phyloP scores from a whole-genome alignment of 805 yeast genomes.

The Ogataea sp. region DNA sequence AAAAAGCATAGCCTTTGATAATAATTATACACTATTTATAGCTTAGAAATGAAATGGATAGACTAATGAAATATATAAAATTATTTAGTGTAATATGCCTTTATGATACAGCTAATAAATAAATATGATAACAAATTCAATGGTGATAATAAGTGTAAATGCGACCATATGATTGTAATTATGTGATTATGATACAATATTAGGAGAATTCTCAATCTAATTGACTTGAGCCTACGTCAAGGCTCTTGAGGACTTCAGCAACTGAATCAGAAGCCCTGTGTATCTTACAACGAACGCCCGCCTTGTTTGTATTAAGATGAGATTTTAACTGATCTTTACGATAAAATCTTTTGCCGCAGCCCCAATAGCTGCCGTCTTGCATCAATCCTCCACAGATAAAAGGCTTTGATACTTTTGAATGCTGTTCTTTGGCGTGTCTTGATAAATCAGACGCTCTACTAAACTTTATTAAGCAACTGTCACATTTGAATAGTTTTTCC shows the following conservation, averaged over 20 bases:
- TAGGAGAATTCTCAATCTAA: neutral
- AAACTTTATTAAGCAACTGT: conserved; percentile 12
- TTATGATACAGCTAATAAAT: too few species aligned
- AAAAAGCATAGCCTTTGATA: too few species aligned
- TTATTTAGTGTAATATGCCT: too few species aligned
- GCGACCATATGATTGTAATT: too few species aligned
- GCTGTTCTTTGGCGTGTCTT: conserved; percentile 17
- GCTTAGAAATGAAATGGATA: too few species aligned
- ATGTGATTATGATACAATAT: too few species aligned
- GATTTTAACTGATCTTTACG: conserved; percentile 18
- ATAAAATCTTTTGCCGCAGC: conserved; percentile 16
- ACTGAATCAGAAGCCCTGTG: neutral
- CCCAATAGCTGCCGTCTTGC: conserved; percentile 15
- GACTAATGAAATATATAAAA: too few species aligned
- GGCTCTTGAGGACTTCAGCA: neutral
- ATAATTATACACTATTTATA: too few species aligned
- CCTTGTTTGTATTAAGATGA: conserved; percentile 16
- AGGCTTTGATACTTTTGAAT: conserved; percentile 12
- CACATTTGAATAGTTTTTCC: conserved; percentile 17
- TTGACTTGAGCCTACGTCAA: neutral
- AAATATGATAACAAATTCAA: too few species aligned
- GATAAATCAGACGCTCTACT: conserved; percentile 15
- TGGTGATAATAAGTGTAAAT: too few species aligned
- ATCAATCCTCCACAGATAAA: conserved; percentile 15
- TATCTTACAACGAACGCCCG: conserved; percentile 11